Evolutionary conservation across 2,329 filamentous ascomycete genomes (phyloP).

Genomic region (Aspergillus carbonarius): DNA sequence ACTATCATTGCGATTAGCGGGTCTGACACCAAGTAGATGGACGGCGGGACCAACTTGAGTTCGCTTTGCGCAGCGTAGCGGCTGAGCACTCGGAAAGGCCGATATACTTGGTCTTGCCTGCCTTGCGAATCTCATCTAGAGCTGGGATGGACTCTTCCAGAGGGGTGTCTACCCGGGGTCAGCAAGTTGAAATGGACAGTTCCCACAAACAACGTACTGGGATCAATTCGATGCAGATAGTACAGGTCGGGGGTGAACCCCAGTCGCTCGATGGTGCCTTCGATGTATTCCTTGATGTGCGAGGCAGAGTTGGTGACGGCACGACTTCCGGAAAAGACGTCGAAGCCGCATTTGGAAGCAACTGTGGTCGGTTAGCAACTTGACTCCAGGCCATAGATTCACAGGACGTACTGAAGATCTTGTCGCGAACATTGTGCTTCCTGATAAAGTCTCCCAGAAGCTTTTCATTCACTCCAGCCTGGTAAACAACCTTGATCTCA

Average conservation of each 20-base stretch:
- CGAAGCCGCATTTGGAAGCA: slow-evolving; percentile 51
- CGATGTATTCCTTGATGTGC: slow-evolving; percentile 51
- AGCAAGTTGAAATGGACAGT: neutral
- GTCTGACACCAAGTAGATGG: neutral
- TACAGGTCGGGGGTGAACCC: slow-evolving; percentile 51
- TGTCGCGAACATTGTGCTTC: slow-evolving; percentile 53
- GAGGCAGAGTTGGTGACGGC: slow-evolving; percentile 47
- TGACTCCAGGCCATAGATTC: neutral
- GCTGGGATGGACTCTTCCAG: slow-evolving; percentile 50
- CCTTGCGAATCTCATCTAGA: slow-evolving; percentile 48
- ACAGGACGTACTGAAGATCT: slow-evolving; percentile 45
- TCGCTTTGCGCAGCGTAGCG: slow-evolving; percentile 45
- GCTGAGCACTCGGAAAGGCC: slow-evolving; percentile 51
- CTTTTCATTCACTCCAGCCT: slow-evolving; percentile 51
- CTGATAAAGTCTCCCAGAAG: slow-evolving; percentile 52
- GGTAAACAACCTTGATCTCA: slow-evolving; percentile 44
- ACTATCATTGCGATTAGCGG: slow-evolving; percentile 32
- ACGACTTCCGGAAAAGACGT: slow-evolving; percentile 33
- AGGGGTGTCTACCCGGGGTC: slow-evolving; percentile 36
- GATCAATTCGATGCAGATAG: slow-evolving; percentile 48
- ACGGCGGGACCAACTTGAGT: slow-evolving; percentile 36
- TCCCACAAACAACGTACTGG: slow-evolving; percentile 32
- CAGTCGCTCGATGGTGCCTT: slow-evolving; percentile 51
- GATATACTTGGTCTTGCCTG: slow-evolving; percentile 52
- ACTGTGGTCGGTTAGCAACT: slow-evolving; percentile 29